Evolutionary conservation across 1,284 basidiomycete genomes (phyloP).

Genomic region (Ceratobasidium theobromae): DNA sequence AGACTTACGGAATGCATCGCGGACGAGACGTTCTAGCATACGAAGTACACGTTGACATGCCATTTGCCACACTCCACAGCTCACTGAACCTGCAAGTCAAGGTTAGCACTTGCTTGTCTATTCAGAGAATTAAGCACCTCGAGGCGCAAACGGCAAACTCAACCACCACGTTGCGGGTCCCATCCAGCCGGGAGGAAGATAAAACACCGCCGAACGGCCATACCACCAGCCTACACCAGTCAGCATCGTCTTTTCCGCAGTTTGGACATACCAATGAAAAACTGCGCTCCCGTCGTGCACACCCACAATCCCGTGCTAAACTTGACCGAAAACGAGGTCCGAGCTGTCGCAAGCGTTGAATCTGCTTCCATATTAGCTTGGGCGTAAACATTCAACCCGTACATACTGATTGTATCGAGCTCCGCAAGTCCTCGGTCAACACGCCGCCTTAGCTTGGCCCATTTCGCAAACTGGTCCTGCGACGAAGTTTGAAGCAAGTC

Average conservation of each 20-base stretch:
- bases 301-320: constrained; percentile 79
- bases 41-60: constrained; percentile 78
- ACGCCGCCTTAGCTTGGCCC: constrained; percentile 90
- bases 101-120: background rate
- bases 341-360: constrained; percentile 62
- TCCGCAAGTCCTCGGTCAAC: constrained; percentile 93
- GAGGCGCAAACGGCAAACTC: constrained; percentile 78
- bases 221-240: constrained; percentile 73
- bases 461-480: constrained; percentile 98
- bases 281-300: constrained; percentile 79
- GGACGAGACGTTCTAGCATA: constrained; percentile 66
- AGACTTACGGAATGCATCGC: constrained; percentile 47
- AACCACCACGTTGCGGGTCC: constrained; percentile 82
- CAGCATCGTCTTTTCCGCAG: background rate
- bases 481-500: constrained; percentile 88
- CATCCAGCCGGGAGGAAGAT: constrained; percentile 84
- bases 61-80: constrained; percentile 89
- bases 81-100: constrained; percentile 69
- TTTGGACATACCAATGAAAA: constrained; percentile 51
- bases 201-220: constrained; percentile 85
- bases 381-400: background rate
- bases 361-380: constrained; percentile 52
- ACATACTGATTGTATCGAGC: constrained; percentile 88
- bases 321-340: constrained; percentile 66
- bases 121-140: constrained; percentile 48